Evolutionary conservation across 495 filamentous ascomycete genomes (phyloP).

Genomic region (Daldinia caldariorum): DNA sequence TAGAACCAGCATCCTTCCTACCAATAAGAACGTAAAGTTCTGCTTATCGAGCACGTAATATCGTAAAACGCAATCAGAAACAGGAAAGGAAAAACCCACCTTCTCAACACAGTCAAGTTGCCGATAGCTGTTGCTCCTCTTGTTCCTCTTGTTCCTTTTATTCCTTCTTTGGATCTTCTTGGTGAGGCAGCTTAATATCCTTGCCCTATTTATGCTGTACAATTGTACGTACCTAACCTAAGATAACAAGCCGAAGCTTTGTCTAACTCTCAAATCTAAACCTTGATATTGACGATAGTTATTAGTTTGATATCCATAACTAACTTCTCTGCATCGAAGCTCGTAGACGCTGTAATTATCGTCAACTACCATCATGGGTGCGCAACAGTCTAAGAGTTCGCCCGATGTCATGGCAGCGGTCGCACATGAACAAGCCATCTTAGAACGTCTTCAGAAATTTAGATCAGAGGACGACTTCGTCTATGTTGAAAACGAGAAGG

Average conservation of each 20-base stretch:
- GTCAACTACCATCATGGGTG: constrained; percentile 55
- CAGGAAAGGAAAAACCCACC: constrained; percentile 31
- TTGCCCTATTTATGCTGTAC: not conserved
- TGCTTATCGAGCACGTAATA: constrained; percentile 27
- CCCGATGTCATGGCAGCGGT: constrained; percentile 22
- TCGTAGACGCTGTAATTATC: not conserved
- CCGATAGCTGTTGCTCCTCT: constrained; percentile 7
- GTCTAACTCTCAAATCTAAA: not conserved
- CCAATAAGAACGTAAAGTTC: constrained; percentile 18
- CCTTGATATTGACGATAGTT: not conserved
- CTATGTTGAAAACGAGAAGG: constrained; percentile 53
- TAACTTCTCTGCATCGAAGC: not conserved
- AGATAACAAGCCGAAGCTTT: not conserved
- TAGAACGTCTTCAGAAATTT: constrained; percentile 55
- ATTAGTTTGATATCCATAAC: no score
- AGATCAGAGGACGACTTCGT: constrained; percentile 61
- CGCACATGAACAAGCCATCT: constrained; percentile 54
- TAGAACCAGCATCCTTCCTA: not conserved
- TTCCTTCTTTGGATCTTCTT: no score
- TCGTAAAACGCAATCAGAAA: constrained; percentile 32
- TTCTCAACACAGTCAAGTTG: constrained; percentile 28
- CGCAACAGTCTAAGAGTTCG: constrained; percentile 55
- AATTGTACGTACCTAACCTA: not conserved
- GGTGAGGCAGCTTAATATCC: not conserved
- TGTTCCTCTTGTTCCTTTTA: constrained; percentile 5